A percentile compares a stretch with the other conserved stretches of the same genome.
Conservation (phyloP, 495 filamentous ascomycete species). For the Letharia lupina region DNA sequence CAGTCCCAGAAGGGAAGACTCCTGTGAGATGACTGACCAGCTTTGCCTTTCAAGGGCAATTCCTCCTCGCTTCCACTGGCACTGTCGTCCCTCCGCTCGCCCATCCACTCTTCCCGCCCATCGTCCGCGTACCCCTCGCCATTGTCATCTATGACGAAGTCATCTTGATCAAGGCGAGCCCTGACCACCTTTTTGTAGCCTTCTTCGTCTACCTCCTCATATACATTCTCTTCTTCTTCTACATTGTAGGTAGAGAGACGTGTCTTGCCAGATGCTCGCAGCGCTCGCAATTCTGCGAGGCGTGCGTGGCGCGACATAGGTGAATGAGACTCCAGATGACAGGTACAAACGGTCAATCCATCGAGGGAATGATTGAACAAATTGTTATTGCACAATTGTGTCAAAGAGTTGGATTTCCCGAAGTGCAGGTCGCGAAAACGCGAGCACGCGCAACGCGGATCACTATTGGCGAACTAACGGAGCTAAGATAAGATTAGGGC, state of each 20-base stretch:
- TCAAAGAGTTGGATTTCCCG: not conserved
- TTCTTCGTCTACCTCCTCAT: constrained; percentile 95
- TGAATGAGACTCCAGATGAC: not conserved
- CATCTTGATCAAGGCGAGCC: constrained; percentile 80
- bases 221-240: constrained; percentile 73
- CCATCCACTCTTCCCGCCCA: constrained; percentile 93
- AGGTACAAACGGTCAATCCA: not conserved
- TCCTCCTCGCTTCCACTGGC: constrained; percentile 65
- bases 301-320: constrained; percentile 22
- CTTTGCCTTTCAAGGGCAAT: constrained; percentile 55
- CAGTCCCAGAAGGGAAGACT: not conserved
- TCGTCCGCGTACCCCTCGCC: constrained; percentile 93
- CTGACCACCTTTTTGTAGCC: constrained; percentile 94
- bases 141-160: constrained; percentile 95
- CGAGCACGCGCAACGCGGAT: not conserved
- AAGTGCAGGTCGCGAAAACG: not conserved
- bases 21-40: constrained; percentile 32
- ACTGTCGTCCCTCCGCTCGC: constrained; percentile 54
- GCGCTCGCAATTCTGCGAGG: constrained; percentile 71
- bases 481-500: constrained; percentile 6
- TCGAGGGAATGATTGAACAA: not conserved
- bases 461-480: not conserved
- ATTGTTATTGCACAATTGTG: not conserved
- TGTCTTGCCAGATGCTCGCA: constrained; percentile 85
- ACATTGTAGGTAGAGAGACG: constrained; percentile 82